A percentile compares a stretch with the other conserved stretches of the same genome.
Conservation (phyloP, 257 asterid genomes). For the Scutellaria minor region DNA sequence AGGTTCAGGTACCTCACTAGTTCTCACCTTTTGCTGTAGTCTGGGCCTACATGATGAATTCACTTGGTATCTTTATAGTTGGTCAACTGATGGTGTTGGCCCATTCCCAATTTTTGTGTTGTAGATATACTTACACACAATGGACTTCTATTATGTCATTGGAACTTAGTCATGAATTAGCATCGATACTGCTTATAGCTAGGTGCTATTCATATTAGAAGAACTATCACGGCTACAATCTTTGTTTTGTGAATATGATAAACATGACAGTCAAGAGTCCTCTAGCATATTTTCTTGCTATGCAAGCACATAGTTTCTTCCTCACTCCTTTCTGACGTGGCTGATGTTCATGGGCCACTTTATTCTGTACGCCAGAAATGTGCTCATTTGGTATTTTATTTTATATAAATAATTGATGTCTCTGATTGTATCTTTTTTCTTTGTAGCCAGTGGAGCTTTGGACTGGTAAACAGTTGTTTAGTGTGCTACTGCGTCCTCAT, state of each 20-base stretch:
- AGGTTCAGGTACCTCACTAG: background rate
- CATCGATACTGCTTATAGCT: constrained; percentile 19
- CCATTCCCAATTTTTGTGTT: background rate
- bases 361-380: constrained; percentile 9
- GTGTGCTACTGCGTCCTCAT: constrained; percentile 76
- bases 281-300: constrained; percentile 8
- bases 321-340: constrained; percentile 21
- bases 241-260: background rate
- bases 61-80: constrained; percentile 6
- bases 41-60: background rate
- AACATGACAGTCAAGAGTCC: constrained; percentile 2
- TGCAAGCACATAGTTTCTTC: background rate
- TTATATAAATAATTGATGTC: background rate
- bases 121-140: background rate
- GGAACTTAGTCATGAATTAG: background rate
- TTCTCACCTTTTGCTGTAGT: constrained; percentile 9
- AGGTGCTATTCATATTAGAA: background rate
- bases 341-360: constrained; percentile 26
- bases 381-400: constrained; percentile 3
- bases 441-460: constrained; percentile 94
- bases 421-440: constrained; percentile 27
- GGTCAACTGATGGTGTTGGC: background rate
- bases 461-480: constrained; percentile 94
- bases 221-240: background rate
- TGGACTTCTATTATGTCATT: background rate